phyloP scores from a whole-genome alignment of 352 stramenopile species.

The Globisporangium apiculatum region DNA sequence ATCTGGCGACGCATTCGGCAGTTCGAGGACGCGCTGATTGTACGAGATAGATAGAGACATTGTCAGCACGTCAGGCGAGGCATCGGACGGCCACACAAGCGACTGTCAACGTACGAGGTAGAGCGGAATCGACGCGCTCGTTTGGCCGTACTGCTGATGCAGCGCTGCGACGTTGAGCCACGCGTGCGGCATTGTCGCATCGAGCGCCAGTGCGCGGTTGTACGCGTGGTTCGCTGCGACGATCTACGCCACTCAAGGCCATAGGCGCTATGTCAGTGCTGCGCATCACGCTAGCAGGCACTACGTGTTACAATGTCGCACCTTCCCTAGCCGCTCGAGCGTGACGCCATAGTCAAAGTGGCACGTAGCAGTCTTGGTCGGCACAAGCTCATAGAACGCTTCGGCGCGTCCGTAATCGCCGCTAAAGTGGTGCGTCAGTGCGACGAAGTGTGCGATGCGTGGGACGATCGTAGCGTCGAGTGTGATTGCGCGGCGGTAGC shows the following conservation, averaged over 20 bases:
- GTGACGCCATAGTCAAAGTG: slow-evolving; percentile 53
- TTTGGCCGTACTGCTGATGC: slow-evolving; percentile 50
- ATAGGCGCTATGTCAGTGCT: neutral
- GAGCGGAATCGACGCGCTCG: slow-evolving; percentile 35
- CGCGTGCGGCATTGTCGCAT: slow-evolving; percentile 24
- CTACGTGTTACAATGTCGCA: neutral
- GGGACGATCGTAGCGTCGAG: slow-evolving; percentile 8
- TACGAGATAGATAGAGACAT: neutral
- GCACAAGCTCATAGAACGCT: slow-evolving; percentile 18
- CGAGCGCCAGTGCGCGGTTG: slow-evolving; percentile 27
- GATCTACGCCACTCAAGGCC: slow-evolving; percentile 17
- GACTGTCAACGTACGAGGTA: slow-evolving; percentile 26
- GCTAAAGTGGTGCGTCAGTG: slow-evolving; percentile 31
- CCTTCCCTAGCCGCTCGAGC: slow-evolving; percentile 40
- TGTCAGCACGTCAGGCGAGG: too few relatives aligned
- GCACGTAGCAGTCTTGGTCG: slow-evolving; percentile 19
- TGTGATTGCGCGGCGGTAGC: slow-evolving; percentile 13
- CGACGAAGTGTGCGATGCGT: slow-evolving; percentile 19
- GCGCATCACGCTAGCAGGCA: neutral
- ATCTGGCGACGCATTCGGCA: slow-evolving; percentile 4
- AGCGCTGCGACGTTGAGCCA: slow-evolving; percentile 64
- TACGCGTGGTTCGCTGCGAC: slow-evolving; percentile 35
- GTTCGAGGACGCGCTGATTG: slow-evolving; percentile 22
- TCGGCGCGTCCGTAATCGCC: slow-evolving; percentile 23
- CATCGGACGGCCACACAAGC: too few relatives aligned